Base-by-base conservation (phyloP, 441 rosid species). In the Breynia disticha region DNA sequence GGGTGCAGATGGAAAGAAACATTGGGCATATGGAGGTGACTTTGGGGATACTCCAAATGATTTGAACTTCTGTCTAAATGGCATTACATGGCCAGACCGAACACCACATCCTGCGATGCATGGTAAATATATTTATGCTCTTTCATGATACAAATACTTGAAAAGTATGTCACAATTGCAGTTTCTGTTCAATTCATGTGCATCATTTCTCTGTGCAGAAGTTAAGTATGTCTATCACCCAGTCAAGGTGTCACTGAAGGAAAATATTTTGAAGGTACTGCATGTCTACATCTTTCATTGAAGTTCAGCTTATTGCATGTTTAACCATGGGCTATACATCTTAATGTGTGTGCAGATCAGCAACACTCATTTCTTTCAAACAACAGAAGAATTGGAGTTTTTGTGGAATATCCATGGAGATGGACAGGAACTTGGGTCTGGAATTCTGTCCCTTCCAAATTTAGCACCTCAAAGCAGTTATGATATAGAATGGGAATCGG, bases 11-110 rank as follows among this genome's bases (percentile, higher is more conserved):
- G 96, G 97, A 50, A 59, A 50, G 50, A 88, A 88, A 64, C 82
- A 57, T 68, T 93, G 98, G 98, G 98, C 97, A 11, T 93, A 93
- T 84, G 98, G 98, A 65, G 98, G 98, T 49, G 90, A 88, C 78
- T 93, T 84, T 71, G 98, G 97, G 67, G 98, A 93, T 63, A 61
- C 68, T 46, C 97, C 97, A 54, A 93, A 93, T 75, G 98, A 93
- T 76, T 71, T 79, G 70, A 93, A 93, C 75, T 93, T 89, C 69
- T 88, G 98, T 75, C 70, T 93, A 73, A 77, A 88, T 57, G 98
- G 98, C 55, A 70, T 93, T 71, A 65, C 55, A 43, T 93, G 98
- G 98, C 98, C 98, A 14, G 95, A 93, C 73, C 76, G 98, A 67
- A 84, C 93, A 52, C 84, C 90, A 28, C 98, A 88, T 78, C 98